phyloP scores from a whole-genome alignment of 106 monocot species.

The Amphibolis antarctica region DNA sequence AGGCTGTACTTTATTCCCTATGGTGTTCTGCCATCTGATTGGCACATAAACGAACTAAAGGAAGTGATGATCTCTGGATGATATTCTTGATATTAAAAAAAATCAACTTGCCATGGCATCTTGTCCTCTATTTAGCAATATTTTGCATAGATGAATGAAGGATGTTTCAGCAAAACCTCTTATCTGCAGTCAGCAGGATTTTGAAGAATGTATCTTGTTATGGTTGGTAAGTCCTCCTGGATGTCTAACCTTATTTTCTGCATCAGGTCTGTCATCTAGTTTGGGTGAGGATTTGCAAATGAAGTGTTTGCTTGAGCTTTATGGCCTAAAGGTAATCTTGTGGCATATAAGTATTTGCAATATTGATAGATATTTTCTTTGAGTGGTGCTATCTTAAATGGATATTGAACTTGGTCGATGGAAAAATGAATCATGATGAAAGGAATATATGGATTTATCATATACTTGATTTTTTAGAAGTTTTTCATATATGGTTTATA shows the following conservation, averaged over 20 bases:
- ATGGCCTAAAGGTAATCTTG: slow-evolving; percentile 69
- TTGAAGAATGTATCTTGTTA: too few relatives aligned
- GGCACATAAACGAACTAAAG: neutral
- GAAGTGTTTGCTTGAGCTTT: slow-evolving; percentile 96
- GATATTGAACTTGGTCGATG: neutral
- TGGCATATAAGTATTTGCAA: neutral
- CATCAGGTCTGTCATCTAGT: slow-evolving; percentile 66
- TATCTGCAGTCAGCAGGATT: too few relatives aligned
- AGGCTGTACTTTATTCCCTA: neutral
- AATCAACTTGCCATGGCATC: neutral
- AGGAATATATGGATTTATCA: too few relatives aligned
- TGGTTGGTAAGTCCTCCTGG: neutral
- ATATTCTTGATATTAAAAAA: neutral
- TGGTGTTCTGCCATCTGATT: neutral
- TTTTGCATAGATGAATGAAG: too few relatives aligned
- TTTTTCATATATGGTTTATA: too few relatives aligned
- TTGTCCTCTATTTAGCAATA: neutral
- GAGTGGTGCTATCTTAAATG: neutral
- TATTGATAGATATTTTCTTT: neutral
- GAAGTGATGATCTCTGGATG: neutral
- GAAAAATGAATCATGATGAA: neutral
- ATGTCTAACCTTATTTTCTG: neutral
- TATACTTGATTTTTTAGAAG: too few relatives aligned
- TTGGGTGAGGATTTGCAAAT: slow-evolving; percentile 90
- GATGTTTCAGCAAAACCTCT: too few relatives aligned